phyloP scores from a whole-genome alignment of 345 rosid species.

The Punica granatum region DNA sequence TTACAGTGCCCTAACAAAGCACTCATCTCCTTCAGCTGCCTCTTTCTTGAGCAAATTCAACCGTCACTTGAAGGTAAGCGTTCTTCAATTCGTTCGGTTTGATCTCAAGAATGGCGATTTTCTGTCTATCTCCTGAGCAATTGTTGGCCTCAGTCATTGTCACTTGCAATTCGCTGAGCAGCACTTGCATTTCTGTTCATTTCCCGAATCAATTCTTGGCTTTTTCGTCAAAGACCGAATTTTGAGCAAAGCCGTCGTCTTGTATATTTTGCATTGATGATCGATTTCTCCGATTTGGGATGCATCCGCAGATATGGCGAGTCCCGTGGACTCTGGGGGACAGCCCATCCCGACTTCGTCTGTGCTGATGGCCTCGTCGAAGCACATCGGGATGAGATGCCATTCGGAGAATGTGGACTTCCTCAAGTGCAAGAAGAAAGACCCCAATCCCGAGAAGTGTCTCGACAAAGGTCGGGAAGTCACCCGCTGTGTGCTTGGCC shows the following conservation, averaged over 20 bases:
- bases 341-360: slow-evolving; percentile 94
- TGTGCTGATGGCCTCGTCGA: slow-evolving; percentile 79
- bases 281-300: neutral
- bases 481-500: slow-evolving; percentile 87
- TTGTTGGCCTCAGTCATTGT: neutral
- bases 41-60: neutral
- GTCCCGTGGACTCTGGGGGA: slow-evolving; percentile 60
- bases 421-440: slow-evolving; percentile 94
- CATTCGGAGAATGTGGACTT: slow-evolving; percentile 69
- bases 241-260: neutral
- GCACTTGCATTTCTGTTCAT: neutral
- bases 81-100: neutral
- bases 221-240: neutral
- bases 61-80: neutral
- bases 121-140: neutral
- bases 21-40: neutral
- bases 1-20: neutral
- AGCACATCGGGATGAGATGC: slow-evolving; percentile 70
- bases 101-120: neutral
- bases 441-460: slow-evolving; percentile 97
- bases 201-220: neutral
- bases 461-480: slow-evolving; percentile 91
- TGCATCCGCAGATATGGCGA: slow-evolving; percentile 43
- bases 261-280: neutral
- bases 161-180: neutral